Evolutionary conservation across 2,329 filamentous ascomycete species (phyloP).

Genomic region (Xylariaceae sp.): DNA sequence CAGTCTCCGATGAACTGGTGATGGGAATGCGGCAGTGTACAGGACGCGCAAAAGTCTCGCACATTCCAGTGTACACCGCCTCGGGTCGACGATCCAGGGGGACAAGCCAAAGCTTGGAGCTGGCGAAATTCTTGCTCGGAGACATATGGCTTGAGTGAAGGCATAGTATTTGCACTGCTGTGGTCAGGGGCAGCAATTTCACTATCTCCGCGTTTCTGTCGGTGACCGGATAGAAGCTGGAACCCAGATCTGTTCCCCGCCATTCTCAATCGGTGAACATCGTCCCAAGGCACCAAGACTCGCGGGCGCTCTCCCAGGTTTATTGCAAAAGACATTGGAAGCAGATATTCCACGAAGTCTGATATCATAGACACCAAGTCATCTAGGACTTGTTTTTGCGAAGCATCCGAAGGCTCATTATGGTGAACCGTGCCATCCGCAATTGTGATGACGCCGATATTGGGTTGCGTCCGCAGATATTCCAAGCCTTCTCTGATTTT

Average conservation of each 20-base stretch:
- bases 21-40: constrained; percentile 59
- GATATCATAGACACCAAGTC: constrained; percentile 62
- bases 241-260: constrained; percentile 28
- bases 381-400: constrained; percentile 34
- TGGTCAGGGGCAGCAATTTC: constrained; percentile 4
- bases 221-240: constrained; percentile 50
- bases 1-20: constrained; percentile 65
- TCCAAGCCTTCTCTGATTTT: constrained; percentile 59
- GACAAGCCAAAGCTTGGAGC: constrained; percentile 49
- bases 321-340: constrained; percentile 80
- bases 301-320: constrained; percentile 74
- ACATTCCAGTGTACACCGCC: constrained; percentile 59
- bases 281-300: constrained; percentile 66
- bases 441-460: constrained; percentile 51
- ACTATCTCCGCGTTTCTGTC: constrained; percentile 16
- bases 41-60: constrained; percentile 59
- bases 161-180: constrained; percentile 1
- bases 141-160: constrained; percentile 12
- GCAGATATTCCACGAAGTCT: constrained; percentile 66
- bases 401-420: constrained; percentile 29
- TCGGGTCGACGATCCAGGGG: constrained; percentile 56
- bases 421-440: constrained; percentile 55
- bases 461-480: constrained; percentile 34
- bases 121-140: constrained; percentile 22
- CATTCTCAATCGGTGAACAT: constrained; percentile 34